A percentile compares a stretch with the other conserved stretches of the same genome.
phyloP scores from a whole-genome alignment of 192 early-diverging fungal species.

The Backusella macrospora region DNA sequence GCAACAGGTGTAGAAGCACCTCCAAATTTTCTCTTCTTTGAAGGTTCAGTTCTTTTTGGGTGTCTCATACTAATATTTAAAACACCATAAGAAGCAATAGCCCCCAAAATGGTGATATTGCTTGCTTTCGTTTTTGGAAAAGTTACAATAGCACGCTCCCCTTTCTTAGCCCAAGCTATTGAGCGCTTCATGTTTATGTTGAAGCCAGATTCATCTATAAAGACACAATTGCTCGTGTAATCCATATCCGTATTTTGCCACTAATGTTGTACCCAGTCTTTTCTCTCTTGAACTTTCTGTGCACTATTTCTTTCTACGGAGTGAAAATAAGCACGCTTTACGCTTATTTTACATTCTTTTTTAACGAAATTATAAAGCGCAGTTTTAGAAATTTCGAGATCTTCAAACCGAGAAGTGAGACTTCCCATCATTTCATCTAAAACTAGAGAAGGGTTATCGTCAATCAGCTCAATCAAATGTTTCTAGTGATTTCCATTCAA shows the following conservation, averaged over 20 bases:
- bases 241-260: too few species aligned
- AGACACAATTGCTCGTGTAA: too few species aligned
- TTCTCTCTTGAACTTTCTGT: too few species aligned
- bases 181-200: too few species aligned
- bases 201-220: too few species aligned
- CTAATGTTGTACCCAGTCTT: too few species aligned
- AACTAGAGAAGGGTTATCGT: background rate
- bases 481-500: slow-evolving; percentile 14
- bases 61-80: slow-evolving; percentile 16
- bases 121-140: slow-evolving; percentile 2
- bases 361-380: too few species aligned
- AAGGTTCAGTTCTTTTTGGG: slow-evolving; percentile 7
- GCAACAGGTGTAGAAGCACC: background rate
- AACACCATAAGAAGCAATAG: background rate
- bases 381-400: slow-evolving; percentile 11
- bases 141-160: too few species aligned
- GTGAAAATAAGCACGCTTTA: too few species aligned
- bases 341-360: too few species aligned
- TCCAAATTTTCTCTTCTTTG: slow-evolving; percentile 12
- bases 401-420: background rate
- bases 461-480: background rate
- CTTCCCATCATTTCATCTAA: slow-evolving; percentile 6
- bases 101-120: slow-evolving; percentile 3
- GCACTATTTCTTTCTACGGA: too few species aligned
- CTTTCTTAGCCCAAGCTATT: too few species aligned